Evolutionary conservation across 345 rosid genomes (phyloP).

Genomic region (Eucalyptus pumila): DNA sequence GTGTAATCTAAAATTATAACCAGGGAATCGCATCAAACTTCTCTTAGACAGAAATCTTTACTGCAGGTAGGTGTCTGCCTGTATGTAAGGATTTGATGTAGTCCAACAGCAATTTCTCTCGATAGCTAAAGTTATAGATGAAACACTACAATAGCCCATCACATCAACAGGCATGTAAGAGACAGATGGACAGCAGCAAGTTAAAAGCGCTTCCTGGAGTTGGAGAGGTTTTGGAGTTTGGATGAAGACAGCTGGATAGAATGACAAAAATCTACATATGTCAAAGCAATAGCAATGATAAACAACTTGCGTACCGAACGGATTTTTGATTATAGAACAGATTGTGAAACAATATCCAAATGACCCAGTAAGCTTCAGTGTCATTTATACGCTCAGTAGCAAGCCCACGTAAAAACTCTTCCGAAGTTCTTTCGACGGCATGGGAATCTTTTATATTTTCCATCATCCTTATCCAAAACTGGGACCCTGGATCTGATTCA

Average conservation of each 20-base stretch:
- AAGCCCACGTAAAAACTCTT: constrained; percentile 67
- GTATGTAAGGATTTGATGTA: not conserved
- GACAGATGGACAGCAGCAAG: not conserved
- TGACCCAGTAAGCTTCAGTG: constrained; percentile 76
- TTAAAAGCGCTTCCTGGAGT: not conserved
- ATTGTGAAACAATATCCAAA: constrained; percentile 60
- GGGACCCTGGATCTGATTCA: constrained; percentile 29
- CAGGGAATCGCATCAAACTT: not conserved
- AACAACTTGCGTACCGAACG: constrained; percentile 37
- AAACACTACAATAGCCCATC: not conserved
- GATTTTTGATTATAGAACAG: constrained; percentile 31
- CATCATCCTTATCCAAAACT: constrained; percentile 58
- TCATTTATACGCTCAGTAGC: constrained; percentile 44
- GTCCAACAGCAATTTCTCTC: not conserved
- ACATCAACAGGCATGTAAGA: not conserved
- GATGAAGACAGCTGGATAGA: not conserved
- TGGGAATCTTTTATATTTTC: constrained; percentile 60
- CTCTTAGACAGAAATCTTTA: not conserved
- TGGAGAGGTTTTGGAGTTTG: not conserved
- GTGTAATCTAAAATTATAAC: not conserved
- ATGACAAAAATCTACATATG: not conserved
- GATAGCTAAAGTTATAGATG: not conserved
- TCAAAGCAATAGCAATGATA: not conserved
- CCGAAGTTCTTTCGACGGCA: constrained; percentile 76
- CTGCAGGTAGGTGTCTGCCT: not conserved